Base-by-base conservation (phyloP, 805 yeast genomes). In the Barnettozyma sucrosica region DNA sequence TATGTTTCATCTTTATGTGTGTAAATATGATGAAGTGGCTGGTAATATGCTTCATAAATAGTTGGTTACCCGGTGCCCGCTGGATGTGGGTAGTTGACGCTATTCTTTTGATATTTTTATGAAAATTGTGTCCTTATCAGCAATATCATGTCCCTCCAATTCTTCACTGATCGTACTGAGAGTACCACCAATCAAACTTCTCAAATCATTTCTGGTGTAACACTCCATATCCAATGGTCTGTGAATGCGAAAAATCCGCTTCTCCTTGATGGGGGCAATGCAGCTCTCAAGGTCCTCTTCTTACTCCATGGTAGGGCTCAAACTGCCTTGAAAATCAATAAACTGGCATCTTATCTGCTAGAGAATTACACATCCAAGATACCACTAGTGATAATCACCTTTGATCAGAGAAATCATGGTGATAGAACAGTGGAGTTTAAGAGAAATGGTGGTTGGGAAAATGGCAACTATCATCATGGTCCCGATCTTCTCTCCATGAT, bases 361-460 rank as follows among this genome's bases (percentile, higher is more conserved):
- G 18, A 32, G 10, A 16, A 24, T 5, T 43, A 43, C 18, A 20
- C 18, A 13, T 18, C 36, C 7, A 1, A 8, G 3, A 30, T 4
- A 9, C 51, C 55, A 3, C 34, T 57, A 5, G 25, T 56, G 10
- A 38, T 57, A 2, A 9, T 57, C 13, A 28, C 53, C 3, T 58
- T 55, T 49, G 63, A 58, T 39, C 53, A 46, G 9, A 47, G 55
- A 46, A 58, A 58, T 44, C 63, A 58, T 38, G 61, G 63, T 9
- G 25, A 11, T 3, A 43, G 61, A 16, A 8, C 36, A 0, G 16
- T 56, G 1, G 51, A 49, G 23, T 38, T 6, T 9, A 3, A 14
- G 16, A 46, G 52, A 19, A 55, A 56, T 23, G 14, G 41, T 2
- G 44, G 28, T 24, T 54, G 57, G 57, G 30, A 9, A 9, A 34